Evolutionary conservation across 257 asterid species (phyloP).

Genomic region (Thymus quinquecostatus): DNA sequence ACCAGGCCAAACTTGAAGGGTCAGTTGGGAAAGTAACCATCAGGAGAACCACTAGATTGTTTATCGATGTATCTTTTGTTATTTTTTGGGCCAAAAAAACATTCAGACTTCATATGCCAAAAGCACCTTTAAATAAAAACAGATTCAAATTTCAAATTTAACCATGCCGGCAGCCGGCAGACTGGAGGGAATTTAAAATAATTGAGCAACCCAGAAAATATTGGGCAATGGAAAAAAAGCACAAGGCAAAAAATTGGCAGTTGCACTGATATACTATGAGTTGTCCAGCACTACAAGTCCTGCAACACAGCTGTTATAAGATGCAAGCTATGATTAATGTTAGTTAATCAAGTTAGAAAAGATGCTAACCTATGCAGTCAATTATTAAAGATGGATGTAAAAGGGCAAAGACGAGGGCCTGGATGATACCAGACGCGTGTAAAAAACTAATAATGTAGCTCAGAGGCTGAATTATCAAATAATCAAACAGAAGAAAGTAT

Average conservation of each 20-base stretch:
- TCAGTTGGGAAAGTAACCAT: neutral
- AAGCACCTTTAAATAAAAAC: neutral
- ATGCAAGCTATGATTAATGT: conserved; percentile 40
- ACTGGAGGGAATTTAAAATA: no score
- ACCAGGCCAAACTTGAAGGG: neutral
- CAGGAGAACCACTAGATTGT: neutral
- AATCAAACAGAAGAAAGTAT: conserved; percentile 26
- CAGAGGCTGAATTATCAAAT: conserved; percentile 26
- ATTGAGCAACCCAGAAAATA: conserved; percentile 18
- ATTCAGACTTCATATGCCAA: conserved; percentile 3
- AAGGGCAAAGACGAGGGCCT: neutral
- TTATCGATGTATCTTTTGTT: neutral
- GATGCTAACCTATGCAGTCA: conserved; percentile 13
- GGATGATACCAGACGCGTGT: conserved; percentile 13
- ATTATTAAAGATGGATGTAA: conserved; percentile 22
- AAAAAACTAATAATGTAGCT: conserved; percentile 2
- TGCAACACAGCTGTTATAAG: conserved; percentile 47
- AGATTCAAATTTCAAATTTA: conserved; percentile 6
- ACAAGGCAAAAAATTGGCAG: conserved; percentile 31
- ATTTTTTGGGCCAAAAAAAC: conserved; percentile 9
- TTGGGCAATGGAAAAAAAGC: conserved; percentile 16
- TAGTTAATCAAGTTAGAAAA: conserved; percentile 31
- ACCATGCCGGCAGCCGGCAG: neutral
- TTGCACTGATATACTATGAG: conserved; percentile 40
- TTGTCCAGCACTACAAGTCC: conserved; percentile 44